phyloP scores from a whole-genome alignment of 2,329 filamentous ascomycete genomes.

The Ceratocystis diversiconidia region DNA sequence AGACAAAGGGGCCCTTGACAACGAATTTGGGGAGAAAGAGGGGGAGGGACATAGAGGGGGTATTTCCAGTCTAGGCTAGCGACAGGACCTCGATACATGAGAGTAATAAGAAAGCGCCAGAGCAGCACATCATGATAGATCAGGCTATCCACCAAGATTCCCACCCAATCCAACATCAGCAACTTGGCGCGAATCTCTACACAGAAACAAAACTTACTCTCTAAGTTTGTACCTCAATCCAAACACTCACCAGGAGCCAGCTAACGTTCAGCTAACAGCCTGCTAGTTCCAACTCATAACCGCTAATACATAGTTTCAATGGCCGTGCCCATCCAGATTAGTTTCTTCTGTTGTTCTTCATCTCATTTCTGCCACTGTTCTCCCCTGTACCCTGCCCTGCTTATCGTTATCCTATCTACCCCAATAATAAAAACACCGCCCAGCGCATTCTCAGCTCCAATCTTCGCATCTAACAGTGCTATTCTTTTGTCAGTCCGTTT shows the following conservation, averaged over 20 bases:
- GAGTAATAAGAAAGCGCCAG: too few relatives aligned
- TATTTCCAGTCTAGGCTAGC: not conserved
- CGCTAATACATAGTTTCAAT: not conserved
- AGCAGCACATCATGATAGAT: too few relatives aligned
- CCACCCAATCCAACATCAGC: too few relatives aligned
- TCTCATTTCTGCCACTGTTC: not conserved
- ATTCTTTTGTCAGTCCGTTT: not conserved
- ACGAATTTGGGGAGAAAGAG: not conserved
- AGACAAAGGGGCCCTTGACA: not conserved
- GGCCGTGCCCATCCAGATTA: not conserved
- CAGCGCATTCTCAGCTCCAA: not conserved
- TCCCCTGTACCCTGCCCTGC: not conserved
- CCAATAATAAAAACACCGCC: too few relatives aligned
- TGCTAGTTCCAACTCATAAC: too few relatives aligned
- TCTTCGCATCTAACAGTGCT: not conserved
- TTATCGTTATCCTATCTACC: not conserved
- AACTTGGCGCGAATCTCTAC: too few relatives aligned
- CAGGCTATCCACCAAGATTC: too few relatives aligned
- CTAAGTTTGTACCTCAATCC: too few relatives aligned
- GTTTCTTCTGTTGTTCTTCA: not conserved
- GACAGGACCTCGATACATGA: too few relatives aligned
- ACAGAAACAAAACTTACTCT: too few relatives aligned
- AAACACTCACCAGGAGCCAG: too few relatives aligned
- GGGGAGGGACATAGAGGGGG: not conserved
- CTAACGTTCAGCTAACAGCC: too few relatives aligned